A percentile compares a stretch with the other conserved stretches of the same genome.
These are phyloP conservation scores for Solanum chmielewskii DNA, from an alignment of 257 asterid genomes.

Conservation along the genomic window DNA sequence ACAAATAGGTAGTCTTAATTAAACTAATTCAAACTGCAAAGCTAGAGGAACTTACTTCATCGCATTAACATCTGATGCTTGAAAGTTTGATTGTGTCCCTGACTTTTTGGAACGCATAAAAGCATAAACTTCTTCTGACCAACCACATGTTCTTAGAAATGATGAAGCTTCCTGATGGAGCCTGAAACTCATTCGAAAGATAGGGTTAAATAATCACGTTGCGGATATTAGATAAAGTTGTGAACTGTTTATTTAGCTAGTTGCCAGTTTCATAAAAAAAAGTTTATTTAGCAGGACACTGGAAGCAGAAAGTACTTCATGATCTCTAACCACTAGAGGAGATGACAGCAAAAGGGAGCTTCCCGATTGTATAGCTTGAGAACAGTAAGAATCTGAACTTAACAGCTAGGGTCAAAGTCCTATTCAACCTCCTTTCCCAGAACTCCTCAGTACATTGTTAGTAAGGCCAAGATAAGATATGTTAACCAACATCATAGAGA, in stretches of 20 bases:
- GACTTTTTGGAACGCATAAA: constrained; percentile 55
- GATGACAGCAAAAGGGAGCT: not conserved
- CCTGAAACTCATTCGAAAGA: constrained; percentile 32
- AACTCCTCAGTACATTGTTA: not conserved
- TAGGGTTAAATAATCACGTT: not conserved
- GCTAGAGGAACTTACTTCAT: constrained; percentile 48
- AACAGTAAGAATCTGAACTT: not conserved
- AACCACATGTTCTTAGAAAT: constrained; percentile 62
- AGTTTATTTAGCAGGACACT: not conserved
- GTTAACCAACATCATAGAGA: not conserved
- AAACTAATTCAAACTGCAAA: not conserved
- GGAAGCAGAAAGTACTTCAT: not conserved
- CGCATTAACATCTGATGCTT: constrained; percentile 24
- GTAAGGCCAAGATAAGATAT: not conserved
- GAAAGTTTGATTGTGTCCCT: constrained; percentile 29
- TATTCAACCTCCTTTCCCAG: not conserved
- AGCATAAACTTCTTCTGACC: constrained; percentile 60
- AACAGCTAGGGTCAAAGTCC: not conserved
- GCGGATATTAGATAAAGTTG: not conserved
- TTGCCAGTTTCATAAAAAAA: not conserved
- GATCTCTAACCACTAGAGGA: not conserved
- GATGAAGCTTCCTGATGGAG: constrained; percentile 64
- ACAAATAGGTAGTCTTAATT: not conserved
- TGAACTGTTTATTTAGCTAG: not conserved
- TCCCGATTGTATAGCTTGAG: not conserved